Conservation (phyloP, 2,329 filamentous ascomycete species). For the Aspergillus niger region DNA sequence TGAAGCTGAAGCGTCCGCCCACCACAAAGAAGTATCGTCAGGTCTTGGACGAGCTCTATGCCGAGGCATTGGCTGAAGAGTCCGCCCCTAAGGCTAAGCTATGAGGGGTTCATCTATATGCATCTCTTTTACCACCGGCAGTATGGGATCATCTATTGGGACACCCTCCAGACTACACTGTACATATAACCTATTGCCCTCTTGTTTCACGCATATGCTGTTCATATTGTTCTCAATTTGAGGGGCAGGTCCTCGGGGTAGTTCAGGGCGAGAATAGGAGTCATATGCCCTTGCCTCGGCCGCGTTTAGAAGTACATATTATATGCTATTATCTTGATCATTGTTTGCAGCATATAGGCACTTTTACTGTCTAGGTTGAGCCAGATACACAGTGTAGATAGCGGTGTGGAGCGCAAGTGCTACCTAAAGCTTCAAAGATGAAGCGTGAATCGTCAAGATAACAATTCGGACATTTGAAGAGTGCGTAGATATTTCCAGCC, state of each 20-base stretch:
- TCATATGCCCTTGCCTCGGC: neutral
- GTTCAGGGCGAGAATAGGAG: neutral
- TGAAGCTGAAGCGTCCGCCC: slow-evolving; percentile 72
- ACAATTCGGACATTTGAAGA: no score
- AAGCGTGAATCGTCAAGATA: no score
- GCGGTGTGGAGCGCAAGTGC: no score
- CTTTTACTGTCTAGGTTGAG: neutral
- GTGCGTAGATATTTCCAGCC: no score
- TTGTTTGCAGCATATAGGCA: neutral
- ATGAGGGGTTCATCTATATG: slow-evolving; percentile 20
- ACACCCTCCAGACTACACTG: neutral
- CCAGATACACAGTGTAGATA: neutral
- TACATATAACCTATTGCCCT: neutral
- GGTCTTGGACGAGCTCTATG: slow-evolving; percentile 63
- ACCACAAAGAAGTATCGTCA: slow-evolving; percentile 63
- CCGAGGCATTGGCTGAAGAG: slow-evolving; percentile 50
- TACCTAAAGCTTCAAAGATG: no score
- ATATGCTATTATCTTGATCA: neutral
- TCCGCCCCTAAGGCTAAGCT: slow-evolving; percentile 45
- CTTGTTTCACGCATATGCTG: neutral
- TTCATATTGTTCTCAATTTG: neutral
- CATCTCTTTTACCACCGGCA: neutral
- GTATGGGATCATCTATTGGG: neutral
- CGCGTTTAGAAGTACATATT: neutral
- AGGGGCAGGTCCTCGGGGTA: neutral